These are phyloP conservation scores for Cynara cardunculus DNA, from an alignment of 129 eudicot species.

Conservation along the genomic window DNA sequence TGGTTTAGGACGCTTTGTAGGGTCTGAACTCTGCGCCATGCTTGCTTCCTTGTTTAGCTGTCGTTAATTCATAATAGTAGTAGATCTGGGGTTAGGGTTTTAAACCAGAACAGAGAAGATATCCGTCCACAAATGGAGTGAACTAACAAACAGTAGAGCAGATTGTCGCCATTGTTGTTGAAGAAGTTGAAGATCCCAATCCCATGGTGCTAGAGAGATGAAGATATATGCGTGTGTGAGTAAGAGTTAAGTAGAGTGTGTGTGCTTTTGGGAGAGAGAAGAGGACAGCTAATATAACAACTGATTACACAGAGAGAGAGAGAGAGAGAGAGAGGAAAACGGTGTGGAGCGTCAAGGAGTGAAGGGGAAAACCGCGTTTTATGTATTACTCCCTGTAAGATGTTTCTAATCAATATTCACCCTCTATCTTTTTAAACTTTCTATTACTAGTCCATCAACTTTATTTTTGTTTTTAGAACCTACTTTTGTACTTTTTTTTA, in stretches of 20 bases:
- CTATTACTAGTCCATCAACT: neutral
- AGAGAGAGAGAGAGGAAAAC: slow-evolving; percentile 19
- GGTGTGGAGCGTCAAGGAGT: slow-evolving; percentile 22
- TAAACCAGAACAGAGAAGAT: neutral
- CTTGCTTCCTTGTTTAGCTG: neutral
- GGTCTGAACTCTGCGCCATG: slow-evolving; percentile 53
- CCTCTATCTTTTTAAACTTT: neutral
- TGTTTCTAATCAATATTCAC: neutral
- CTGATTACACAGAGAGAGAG: slow-evolving; percentile 20
- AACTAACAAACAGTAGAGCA: neutral
- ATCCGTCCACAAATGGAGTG: neutral
- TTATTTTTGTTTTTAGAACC: too few relatives aligned
- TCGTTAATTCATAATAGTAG: slow-evolving; percentile 13
- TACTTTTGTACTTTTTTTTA: too few relatives aligned
- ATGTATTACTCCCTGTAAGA: slow-evolving; percentile 3
- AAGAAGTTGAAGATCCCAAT: slow-evolving; percentile 21
- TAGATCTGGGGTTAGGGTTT: slow-evolving; percentile 40
- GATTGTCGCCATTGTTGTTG: slow-evolving; percentile 19
- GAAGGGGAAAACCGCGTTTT: slow-evolving; percentile 13
- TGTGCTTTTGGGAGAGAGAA: slow-evolving; percentile 10
- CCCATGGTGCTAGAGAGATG: neutral
- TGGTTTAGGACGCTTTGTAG: slow-evolving; percentile 58
- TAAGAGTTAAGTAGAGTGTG: slow-evolving; percentile 19
- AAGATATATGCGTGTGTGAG: slow-evolving; percentile 7
- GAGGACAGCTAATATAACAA: slow-evolving; percentile 14